Conservation (phyloP, 176 grass and related monocot species). For the Triticum turgidum region DNA sequence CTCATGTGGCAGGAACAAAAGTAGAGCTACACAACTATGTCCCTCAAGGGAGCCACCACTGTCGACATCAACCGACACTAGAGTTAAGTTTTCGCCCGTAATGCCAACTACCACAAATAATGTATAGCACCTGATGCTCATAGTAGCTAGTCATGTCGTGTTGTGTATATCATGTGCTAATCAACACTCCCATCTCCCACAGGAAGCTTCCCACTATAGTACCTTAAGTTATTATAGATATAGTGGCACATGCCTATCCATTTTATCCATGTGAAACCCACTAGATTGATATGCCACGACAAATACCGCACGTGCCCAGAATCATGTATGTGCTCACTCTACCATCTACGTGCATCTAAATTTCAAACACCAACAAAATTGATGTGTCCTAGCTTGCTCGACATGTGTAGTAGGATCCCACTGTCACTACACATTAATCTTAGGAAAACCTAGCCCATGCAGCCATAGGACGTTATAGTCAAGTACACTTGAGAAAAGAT, state of each 20-base stretch:
- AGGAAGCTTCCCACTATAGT: background rate
- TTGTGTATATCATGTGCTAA: background rate
- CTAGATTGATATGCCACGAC: background rate
- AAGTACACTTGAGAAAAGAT: background rate
- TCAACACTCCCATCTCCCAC: background rate
- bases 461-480: background rate
- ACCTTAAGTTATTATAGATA: background rate
- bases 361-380: background rate
- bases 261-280: background rate
- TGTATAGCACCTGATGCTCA: background rate
- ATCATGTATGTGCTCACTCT: background rate
- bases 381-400: background rate
- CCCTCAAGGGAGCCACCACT: background rate
- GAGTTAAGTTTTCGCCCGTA: background rate
- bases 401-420: background rate
- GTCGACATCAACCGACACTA: background rate
- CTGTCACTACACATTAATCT: background rate
- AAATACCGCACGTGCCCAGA: background rate
- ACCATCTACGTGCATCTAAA: background rate
- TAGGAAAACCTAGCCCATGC: background rate
- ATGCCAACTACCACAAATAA: background rate
- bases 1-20: background rate
- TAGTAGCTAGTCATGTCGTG: background rate
- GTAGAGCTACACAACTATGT: background rate
- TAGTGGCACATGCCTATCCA: background rate